These are phyloP conservation scores for Lactarius sp. DNA, from an alignment of 768 basidiomycete species.

Conservation along the genomic window DNA sequence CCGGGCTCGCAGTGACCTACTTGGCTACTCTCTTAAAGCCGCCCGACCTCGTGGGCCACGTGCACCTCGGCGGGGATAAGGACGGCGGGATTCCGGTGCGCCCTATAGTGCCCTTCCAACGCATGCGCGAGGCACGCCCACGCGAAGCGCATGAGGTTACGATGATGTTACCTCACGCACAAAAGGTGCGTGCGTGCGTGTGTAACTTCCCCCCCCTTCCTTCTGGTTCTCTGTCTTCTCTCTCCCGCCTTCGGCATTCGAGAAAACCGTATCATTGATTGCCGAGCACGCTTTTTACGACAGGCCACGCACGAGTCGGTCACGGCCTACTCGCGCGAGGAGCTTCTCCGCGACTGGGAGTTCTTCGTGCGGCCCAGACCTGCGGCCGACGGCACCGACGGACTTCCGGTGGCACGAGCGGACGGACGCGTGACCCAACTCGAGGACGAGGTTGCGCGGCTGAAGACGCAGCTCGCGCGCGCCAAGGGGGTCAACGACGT, in stretches of 20 bases:
- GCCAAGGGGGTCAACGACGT: constrained; percentile 90
- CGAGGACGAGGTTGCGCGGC: constrained; percentile 60
- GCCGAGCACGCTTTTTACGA: background rate
- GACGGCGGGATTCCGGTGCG: constrained; percentile 60
- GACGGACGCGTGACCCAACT: constrained; percentile 61
- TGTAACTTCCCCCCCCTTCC: background rate
- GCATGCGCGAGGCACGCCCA: constrained; percentile 60
- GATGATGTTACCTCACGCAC: constrained; percentile 51
- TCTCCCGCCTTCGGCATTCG: background rate
- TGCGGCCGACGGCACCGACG: constrained; percentile 28
- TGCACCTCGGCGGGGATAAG: constrained; percentile 44
- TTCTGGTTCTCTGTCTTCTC: background rate
- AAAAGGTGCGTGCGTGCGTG: constrained; percentile 34
- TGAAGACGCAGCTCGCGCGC: constrained; percentile 68
- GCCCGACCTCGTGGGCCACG: constrained; percentile 78
- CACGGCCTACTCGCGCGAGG: constrained; percentile 43
- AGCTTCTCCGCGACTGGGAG: constrained; percentile 60
- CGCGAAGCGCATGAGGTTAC: constrained; percentile 67
- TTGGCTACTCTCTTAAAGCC: constrained; percentile 81
- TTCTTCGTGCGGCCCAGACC: constrained; percentile 53
- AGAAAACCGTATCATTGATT: background rate
- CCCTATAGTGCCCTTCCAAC: constrained; percentile 65
- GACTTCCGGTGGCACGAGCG: constrained; percentile 36
- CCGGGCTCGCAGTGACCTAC: constrained; percentile 54
- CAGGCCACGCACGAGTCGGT: constrained; percentile 28